These are phyloP conservation scores for Brassica incana DNA, from an alignment of 345 rosid species.

Conservation along the genomic window DNA sequence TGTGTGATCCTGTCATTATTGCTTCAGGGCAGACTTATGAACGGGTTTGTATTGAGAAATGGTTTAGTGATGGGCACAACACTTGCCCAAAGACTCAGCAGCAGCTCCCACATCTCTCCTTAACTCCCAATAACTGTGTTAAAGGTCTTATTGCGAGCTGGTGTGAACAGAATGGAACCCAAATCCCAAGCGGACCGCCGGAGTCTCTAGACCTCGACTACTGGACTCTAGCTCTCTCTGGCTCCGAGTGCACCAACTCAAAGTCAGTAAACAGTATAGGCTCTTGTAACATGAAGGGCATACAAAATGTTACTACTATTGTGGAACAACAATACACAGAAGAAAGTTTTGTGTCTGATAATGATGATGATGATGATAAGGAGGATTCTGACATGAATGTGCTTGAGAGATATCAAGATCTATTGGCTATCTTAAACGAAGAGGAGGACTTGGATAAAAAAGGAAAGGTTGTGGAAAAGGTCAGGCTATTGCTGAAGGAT, in stretches of 20 bases:
- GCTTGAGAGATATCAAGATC: conserved; percentile 50
- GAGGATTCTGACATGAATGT: conserved; percentile 50
- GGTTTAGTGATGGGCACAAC: conserved; percentile 91
- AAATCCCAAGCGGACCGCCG: conserved; percentile 68
- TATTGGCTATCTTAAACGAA: conserved; percentile 52
- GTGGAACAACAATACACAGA: conserved; percentile 45
- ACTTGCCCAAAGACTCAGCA: conserved; percentile 96
- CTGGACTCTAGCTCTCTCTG: conserved; percentile 82
- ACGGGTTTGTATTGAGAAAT: conserved; percentile 92
- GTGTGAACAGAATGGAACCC: conserved; percentile 90
- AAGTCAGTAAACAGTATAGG: conserved; percentile 53
- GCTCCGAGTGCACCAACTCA: conserved; percentile 63
- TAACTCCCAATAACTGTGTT: conserved; percentile 97
- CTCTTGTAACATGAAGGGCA: conserved; percentile 53
- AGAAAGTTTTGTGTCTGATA: conserved; percentile 35
- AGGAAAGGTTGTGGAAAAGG: conserved; percentile 65
- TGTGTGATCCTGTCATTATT: conserved; percentile 96
- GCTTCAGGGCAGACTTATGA: conserved; percentile 99
- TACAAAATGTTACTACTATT: conserved; percentile 52
- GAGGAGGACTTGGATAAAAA: conserved; percentile 54
- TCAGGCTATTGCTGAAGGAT: conserved; percentile 75
- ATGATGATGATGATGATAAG: conserved; percentile 22
- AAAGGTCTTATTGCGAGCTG: conserved; percentile 93
- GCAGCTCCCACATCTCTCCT: conserved; percentile 69
- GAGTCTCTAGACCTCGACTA: conserved; percentile 85